These are phyloP conservation scores for Capsella rubella DNA, from an alignment of 441 rosid genomes.

Conservation along the genomic window DNA sequence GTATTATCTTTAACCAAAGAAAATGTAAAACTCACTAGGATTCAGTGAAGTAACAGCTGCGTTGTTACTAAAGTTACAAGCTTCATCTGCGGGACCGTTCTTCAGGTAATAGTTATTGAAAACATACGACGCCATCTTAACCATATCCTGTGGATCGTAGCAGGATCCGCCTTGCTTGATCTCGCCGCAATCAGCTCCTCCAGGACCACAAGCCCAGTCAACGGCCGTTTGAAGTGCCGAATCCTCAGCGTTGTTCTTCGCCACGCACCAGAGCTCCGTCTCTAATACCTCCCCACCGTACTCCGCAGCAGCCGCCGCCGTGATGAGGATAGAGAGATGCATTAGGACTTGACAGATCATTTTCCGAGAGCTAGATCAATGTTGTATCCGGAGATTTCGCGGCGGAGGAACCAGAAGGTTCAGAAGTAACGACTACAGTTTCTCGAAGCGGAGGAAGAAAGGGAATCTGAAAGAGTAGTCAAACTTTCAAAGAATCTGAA, in stretches of 20 bases:
- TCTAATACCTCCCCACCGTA: conserved; percentile 38
- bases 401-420: conserved; percentile 8
- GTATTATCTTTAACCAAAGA: not conserved
- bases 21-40: conserved; percentile 57
- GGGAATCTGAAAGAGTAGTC: not conserved
- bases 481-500: not conserved
- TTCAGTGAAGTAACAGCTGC: conserved; percentile 85
- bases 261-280: conserved; percentile 87
- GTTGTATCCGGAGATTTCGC: conserved; percentile 11
- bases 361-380: conserved; percentile 1
- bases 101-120: conserved; percentile 83
- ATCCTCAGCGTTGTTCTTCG: conserved; percentile 93
- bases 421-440: conserved; percentile 13
- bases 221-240: conserved; percentile 69
- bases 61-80: conserved; percentile 71
- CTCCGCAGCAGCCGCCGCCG: conserved; percentile 27
- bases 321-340: conserved; percentile 35
- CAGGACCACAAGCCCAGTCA: conserved; percentile 89
- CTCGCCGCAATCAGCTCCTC: conserved; percentile 71
- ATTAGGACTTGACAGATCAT: conserved; percentile 18
- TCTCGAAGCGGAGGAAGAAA: conserved; percentile 6
- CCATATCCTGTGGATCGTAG: conserved; percentile 64
- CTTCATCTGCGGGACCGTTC: conserved; percentile 74
- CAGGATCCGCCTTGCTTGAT: conserved; percentile 79
- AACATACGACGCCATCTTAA: conserved; percentile 73